Evolutionary conservation across 2,329 filamentous ascomycete genomes (phyloP).

Genomic region (Calycina herbarum): DNA sequence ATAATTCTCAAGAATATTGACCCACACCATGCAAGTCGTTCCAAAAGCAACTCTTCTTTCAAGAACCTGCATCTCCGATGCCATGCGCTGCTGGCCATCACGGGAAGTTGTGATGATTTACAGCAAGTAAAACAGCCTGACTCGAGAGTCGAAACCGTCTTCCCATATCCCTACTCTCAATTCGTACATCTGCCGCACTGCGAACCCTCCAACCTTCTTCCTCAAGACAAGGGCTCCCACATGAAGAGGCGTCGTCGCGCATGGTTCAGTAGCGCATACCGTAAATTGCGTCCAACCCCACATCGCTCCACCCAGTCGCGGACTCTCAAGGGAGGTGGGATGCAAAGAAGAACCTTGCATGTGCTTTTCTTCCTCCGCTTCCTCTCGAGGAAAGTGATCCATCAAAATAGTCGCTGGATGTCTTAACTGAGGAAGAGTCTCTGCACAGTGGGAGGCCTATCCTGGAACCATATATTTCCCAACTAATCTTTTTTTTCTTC

Average conservation of each 20-base stretch:
- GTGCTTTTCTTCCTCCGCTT: background rate
- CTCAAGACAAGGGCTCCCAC: slow-evolving; percentile 9
- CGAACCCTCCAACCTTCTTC: slow-evolving; percentile 3
- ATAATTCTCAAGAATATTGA: background rate
- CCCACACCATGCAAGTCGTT: background rate
- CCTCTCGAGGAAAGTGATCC: background rate
- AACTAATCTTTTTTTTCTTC: no score
- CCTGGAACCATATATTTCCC: background rate
- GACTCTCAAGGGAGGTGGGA: background rate
- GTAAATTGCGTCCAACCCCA: slow-evolving; percentile 2
- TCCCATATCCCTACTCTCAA: background rate
- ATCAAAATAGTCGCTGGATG: slow-evolving; percentile 6
- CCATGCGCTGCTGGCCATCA: slow-evolving; percentile 14
- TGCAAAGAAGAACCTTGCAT: slow-evolving; percentile 2
- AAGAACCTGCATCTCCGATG: slow-evolving; percentile 12
- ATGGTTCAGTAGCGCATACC: slow-evolving; percentile 1
- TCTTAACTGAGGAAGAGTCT: background rate
- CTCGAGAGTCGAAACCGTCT: slow-evolving; percentile 8
- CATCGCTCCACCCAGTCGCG: slow-evolving; percentile 5
- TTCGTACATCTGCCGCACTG: slow-evolving; percentile 19
- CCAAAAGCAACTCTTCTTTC: background rate
- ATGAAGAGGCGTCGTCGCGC: slow-evolving; percentile 10
- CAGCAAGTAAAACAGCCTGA: slow-evolving; percentile 9
- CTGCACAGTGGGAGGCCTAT: background rate
- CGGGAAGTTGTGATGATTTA: background rate